Conservation (phyloP, 2,329 filamentous ascomycete species). For the Colletotrichum sp. region DNA sequence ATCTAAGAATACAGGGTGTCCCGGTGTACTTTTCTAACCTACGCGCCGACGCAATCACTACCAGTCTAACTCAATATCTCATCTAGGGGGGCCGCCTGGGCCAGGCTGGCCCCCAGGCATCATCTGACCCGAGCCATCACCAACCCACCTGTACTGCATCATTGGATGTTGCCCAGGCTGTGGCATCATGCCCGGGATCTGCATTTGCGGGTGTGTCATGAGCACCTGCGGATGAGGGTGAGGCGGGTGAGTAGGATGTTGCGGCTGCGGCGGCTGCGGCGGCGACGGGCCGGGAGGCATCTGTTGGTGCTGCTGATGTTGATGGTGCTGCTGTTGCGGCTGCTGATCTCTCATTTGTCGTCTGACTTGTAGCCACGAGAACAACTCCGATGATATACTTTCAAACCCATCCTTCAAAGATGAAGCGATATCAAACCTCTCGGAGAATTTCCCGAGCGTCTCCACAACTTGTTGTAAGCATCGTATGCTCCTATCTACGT, state of each 20-base stretch:
- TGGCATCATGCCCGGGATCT: conserved; percentile 5
- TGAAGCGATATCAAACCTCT: conserved; percentile 63
- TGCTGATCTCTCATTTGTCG: conserved; percentile 35
- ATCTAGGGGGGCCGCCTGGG: neutral
- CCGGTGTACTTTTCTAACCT: neutral
- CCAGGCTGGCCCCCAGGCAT: conserved; percentile 34
- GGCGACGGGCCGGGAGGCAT: neutral
- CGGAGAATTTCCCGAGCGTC: conserved; percentile 60
- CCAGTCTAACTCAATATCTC: neutral
- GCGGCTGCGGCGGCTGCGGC: conserved; percentile 9
- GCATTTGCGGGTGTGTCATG: neutral
- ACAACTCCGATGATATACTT: conserved; percentile 47
- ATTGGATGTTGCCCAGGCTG: conserved; percentile 26
- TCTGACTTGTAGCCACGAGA: conserved; percentile 46
- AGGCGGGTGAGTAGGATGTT: conserved; percentile 4
- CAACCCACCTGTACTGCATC: conserved; percentile 44
- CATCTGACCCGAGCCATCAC: conserved; percentile 48
- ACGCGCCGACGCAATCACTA: neutral
- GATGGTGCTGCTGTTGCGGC: conserved; percentile 28
- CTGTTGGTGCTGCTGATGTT: conserved; percentile 28
- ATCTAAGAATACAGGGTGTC: neutral
- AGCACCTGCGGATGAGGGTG: conserved; percentile 1
- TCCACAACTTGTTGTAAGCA: conserved; percentile 60
- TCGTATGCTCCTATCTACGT: conserved; percentile 59
- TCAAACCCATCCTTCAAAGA: conserved; percentile 61